A percentile compares a stretch with the other conserved stretches of the same genome.
phyloP scores from a whole-genome alignment of 495 filamentous ascomycete genomes.

The Cercophora samala region DNA sequence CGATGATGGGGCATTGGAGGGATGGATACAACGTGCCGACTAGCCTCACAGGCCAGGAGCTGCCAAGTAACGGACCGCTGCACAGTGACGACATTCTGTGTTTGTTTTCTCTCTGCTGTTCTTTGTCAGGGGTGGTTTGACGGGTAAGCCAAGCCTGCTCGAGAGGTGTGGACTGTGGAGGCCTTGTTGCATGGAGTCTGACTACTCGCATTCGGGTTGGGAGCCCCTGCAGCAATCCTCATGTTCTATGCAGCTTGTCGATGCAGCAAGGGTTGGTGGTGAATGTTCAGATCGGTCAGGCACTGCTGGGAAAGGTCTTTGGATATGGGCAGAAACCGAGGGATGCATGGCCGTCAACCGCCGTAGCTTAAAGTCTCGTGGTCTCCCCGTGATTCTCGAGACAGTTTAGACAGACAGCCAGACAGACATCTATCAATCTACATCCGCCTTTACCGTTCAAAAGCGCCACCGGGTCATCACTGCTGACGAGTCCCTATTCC shows the following conservation, averaged over 20 bases:
- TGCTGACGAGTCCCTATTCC: background rate
- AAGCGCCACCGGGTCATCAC: background rate
- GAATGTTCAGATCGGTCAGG: constrained; percentile 8
- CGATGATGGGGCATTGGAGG: background rate
- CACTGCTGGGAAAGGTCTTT: background rate
- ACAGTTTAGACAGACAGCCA: background rate
- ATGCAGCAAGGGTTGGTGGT: constrained; percentile 8
- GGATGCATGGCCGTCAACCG: background rate
- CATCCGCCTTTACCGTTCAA: constrained; percentile 6
- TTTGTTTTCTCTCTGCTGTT: background rate
- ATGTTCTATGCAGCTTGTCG: background rate
- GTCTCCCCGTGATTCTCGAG: background rate
- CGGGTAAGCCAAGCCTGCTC: background rate
- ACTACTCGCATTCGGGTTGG: constrained; percentile 3
- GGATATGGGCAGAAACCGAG: background rate
- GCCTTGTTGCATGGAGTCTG: background rate
- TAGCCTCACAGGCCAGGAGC: background rate
- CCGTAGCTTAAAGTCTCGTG: constrained; percentile 9
- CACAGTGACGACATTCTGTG: constrained; percentile 3
- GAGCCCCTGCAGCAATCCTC: constrained; percentile 6
- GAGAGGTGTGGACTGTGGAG: background rate
- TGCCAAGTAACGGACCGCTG: constrained; percentile 9
- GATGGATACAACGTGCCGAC: background rate
- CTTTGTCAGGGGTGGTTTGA: constrained; percentile 5
- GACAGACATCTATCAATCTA: background rate